Percentiles rank a stretch among this genome's conserved stretches.
Evolutionary conservation across 495 filamentous ascomycete genomes (phyloP).

Genomic region (Tuber indicum): DNA sequence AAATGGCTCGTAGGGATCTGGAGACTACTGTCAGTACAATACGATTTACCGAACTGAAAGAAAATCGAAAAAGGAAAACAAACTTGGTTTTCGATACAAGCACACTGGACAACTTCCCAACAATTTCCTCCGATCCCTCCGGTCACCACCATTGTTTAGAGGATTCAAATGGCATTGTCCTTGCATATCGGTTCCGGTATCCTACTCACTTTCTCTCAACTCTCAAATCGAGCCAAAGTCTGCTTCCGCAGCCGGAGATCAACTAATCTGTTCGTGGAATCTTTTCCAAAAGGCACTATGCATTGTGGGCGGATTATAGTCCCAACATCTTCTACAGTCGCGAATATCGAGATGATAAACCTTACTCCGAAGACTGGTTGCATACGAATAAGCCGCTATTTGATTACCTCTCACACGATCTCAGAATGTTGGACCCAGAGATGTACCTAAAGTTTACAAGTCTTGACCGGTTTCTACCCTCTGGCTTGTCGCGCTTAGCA

Average conservation of each 20-base stretch:
- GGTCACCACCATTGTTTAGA: slow-evolving; percentile 1
- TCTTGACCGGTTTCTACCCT: not conserved
- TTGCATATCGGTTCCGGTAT: not conserved
- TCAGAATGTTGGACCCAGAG: not conserved
- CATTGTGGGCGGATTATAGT: not conserved
- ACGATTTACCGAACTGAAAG: too few relatives aligned
- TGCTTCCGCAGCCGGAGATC: not conserved
- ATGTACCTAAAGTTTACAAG: slow-evolving; percentile 4
- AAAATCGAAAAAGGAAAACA: too few relatives aligned
- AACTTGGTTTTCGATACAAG: too few relatives aligned
- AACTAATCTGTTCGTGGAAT: too few relatives aligned
- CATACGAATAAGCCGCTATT: slow-evolving; percentile 4
- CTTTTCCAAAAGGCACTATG: slow-evolving; percentile 1
- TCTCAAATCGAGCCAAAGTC: not conserved
- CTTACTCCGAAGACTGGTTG: not conserved
- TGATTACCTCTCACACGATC: not conserved
- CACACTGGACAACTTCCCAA: too few relatives aligned
- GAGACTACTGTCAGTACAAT: too few relatives aligned
- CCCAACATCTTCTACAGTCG: not conserved
- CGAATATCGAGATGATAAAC: not conserved
- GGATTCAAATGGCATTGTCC: slow-evolving; percentile 3
- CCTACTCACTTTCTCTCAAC: not conserved
- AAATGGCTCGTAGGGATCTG: too few relatives aligned
- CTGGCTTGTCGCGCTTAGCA: not conserved
- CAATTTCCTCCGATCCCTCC: too few relatives aligned